A percentile compares a stretch with the other conserved stretches of the same genome.
Evolutionary conservation across 2,329 filamentous ascomycete genomes (phyloP).

Genomic region (Lachnellula cervina): DNA sequence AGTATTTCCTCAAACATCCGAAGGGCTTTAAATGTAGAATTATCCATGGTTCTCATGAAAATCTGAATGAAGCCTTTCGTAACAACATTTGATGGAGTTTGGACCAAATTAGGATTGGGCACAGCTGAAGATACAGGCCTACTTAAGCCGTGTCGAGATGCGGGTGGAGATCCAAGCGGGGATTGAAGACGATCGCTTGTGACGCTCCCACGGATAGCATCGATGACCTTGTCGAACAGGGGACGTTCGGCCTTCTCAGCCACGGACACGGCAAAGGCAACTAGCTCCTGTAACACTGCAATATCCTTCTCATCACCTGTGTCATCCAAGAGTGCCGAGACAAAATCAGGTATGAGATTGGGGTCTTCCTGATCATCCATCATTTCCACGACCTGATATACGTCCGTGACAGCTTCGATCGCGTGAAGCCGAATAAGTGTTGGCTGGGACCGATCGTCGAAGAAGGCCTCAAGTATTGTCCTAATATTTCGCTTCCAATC

Average conservation of each 20-base stretch:
- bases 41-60: conserved; percentile 69
- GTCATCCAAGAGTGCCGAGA: conserved; percentile 55
- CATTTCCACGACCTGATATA: conserved; percentile 42
- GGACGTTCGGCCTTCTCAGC: conserved; percentile 53
- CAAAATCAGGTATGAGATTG: conserved; percentile 53
- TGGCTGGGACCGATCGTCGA: conserved; percentile 56
- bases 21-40: conserved; percentile 58
- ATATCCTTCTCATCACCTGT: conserved; percentile 61
- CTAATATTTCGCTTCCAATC: conserved; percentile 62
- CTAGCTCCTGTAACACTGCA: conserved; percentile 57
- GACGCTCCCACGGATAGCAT: conserved; percentile 48
- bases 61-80: conserved; percentile 67
- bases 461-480: conserved; percentile 57
- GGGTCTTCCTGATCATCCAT: conserved; percentile 54
- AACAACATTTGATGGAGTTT: conserved; percentile 64
- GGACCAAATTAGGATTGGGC: conserved; percentile 11
- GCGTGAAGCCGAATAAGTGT: conserved; percentile 58
- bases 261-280: conserved; percentile 60
- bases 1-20: conserved; percentile 60
- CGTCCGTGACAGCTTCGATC: conserved; percentile 51
- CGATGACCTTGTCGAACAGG: conserved; percentile 55
- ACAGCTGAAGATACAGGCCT: conserved; percentile 11
- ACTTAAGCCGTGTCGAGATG: conserved; percentile 21
- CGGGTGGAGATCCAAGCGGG: conserved; percentile 33
- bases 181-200: conserved; percentile 41